Evolutionary conservation across 495 filamentous ascomycete species (phyloP).

Genomic region (Podospora conica): DNA sequence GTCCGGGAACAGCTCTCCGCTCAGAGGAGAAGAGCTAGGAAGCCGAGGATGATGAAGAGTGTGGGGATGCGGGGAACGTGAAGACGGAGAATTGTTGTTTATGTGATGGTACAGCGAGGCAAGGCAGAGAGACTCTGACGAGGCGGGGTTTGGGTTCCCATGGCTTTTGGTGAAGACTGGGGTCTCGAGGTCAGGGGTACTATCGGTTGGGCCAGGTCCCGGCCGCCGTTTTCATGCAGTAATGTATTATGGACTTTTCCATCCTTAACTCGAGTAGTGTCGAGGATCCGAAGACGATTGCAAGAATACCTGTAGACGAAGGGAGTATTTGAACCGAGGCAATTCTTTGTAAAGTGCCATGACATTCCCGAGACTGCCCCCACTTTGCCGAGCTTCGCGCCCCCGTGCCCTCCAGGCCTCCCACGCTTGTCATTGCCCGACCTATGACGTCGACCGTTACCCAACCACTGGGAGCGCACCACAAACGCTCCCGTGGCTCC

Average conservation of each 20-base stretch:
- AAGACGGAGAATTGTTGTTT: background rate
- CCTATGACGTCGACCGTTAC: background rate
- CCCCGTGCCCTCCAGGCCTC: too few species aligned
- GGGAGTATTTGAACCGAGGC: background rate
- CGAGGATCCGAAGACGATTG: background rate
- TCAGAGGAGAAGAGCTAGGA: background rate
- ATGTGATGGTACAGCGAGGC: background rate
- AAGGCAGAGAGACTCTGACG: background rate
- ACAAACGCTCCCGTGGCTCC: background rate
- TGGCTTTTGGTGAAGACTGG: background rate
- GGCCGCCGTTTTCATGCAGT: background rate
- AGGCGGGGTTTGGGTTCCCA: background rate
- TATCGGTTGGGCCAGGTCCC: background rate
- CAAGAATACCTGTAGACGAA: constrained; percentile 40
- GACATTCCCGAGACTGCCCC: background rate
- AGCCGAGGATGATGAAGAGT: background rate
- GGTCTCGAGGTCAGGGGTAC: background rate
- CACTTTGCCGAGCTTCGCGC: background rate
- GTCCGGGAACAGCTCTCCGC: background rate
- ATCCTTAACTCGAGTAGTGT: background rate
- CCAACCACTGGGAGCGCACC: background rate
- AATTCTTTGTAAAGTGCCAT: background rate
- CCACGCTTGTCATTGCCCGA: background rate
- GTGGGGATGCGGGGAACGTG: background rate
- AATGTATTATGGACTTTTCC: background rate